Base-by-base conservation (phyloP, 768 basidiomycete genomes). In the Leucosporidium creatinivorum region DNA sequence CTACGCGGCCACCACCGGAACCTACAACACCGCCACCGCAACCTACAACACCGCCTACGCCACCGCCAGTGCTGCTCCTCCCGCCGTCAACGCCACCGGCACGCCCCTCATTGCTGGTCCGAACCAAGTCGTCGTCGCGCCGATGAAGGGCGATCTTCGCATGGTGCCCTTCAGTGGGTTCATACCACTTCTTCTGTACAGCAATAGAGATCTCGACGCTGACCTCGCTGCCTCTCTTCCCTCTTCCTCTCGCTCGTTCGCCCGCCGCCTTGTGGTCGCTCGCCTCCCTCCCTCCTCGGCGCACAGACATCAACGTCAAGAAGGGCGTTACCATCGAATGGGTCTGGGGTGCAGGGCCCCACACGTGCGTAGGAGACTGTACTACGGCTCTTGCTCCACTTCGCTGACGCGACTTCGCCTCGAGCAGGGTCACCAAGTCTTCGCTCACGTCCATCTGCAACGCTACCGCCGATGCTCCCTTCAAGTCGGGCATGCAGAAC, bases 361-460 rank as follows among this genome's bases (percentile, higher is more conserved):
- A 54, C 52, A 54, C 52, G 55, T 56, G 7, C 17, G 31, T 33
- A n/a, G 33, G 15, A 44, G 2, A 2, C 8, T 7, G 3, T 15
- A 8, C 39, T 44, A 33, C 33, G 33, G 33, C 39, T 44, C 13
- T 15, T 8, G 3, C 39, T 44, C 15, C 39, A 17, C 10, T 12
- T 44, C 39, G 39, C 39, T 44, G 15, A 10, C 39, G 33, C 8
- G 10, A 15, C 39, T 44, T 44, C 84, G 87, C 80, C 84, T 83
- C 75, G 89, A 10, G 89, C 81, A 90, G 88, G 39, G 89, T 90
- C 74, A 91, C 89, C 73, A 87, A 89, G 81, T 84, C 84, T 23
- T 88, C 87, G 0, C 75, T 80, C 56, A 81, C 89, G 66, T 75
- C 79, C 6, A 82, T 85, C 67, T 91, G 89, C 84, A 91, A 91